Evolutionary conservation across 305 asterid species (phyloP).

Genomic region (Fraxinus sp.): DNA sequence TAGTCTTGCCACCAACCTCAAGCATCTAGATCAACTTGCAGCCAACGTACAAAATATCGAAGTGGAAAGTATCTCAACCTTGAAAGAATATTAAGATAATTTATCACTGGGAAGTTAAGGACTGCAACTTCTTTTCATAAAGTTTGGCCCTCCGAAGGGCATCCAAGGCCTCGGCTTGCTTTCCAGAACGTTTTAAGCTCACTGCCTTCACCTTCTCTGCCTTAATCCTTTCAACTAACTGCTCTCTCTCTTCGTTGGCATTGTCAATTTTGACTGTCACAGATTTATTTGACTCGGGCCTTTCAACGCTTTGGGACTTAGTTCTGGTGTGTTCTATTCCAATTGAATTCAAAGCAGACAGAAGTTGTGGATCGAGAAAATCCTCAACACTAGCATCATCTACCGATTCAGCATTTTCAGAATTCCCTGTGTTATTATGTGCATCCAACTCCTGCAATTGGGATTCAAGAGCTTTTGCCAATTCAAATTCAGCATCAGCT

Average conservation of each 20-base stretch:
- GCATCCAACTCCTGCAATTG: conserved; percentile 62
- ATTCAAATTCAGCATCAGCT: conserved; percentile 83
- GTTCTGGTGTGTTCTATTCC: conserved; percentile 52
- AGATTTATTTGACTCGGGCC: conserved; percentile 34
- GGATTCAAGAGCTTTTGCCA: conserved; percentile 81
- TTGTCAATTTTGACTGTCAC: conserved; percentile 22
- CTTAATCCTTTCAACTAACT: conserved; percentile 62
- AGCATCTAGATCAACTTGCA: not conserved
- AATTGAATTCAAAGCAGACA: conserved; percentile 80
- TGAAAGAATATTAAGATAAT: not conserved
- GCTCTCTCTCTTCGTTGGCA: conserved; percentile 48
- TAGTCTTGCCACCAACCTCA: not conserved
- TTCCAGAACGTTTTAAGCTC: conserved; percentile 79
- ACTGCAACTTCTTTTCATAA: conserved; percentile 76
- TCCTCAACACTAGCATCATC: conserved; percentile 66
- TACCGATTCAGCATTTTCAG: conserved; percentile 38
- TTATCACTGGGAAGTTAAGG: conserved; percentile 34
- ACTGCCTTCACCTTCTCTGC: conserved; percentile 80
- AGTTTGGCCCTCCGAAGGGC: conserved; percentile 74
- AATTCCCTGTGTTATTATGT: conserved; percentile 32
- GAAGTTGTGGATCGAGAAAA: conserved; percentile 93
- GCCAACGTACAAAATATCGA: not conserved
- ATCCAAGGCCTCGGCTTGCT: conserved; percentile 85
- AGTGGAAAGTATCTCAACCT: not conserved
- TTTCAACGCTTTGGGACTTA: conserved; percentile 32